Evolutionary conservation across 2,329 filamentous ascomycete genomes (phyloP).

Genomic region (Rutstroemia sydowiana): DNA sequence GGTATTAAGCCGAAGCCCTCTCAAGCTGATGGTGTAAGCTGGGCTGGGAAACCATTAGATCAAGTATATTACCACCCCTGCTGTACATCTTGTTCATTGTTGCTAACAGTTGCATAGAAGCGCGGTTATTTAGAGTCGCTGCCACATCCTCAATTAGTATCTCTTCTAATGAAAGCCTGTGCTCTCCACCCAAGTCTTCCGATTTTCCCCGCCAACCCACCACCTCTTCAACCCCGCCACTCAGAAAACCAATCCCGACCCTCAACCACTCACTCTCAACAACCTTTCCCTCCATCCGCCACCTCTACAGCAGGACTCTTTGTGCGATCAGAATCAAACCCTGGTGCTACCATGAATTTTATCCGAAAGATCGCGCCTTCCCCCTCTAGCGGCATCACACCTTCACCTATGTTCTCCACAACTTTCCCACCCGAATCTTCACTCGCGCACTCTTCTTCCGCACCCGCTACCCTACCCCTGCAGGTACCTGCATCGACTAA

Average conservation of each 20-base stretch:
- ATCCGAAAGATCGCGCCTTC: slow-evolving; percentile 32
- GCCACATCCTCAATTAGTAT: slow-evolving; percentile 53
- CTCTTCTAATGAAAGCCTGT: slow-evolving; percentile 55
- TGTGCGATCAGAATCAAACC: slow-evolving; percentile 32
- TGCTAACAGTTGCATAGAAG: slow-evolving; percentile 38
- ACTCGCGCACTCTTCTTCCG: slow-evolving; percentile 40
- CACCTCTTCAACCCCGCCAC: slow-evolving; percentile 6
- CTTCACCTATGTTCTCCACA: slow-evolving; percentile 6
- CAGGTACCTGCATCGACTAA: slow-evolving; percentile 2
- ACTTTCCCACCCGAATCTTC: slow-evolving; percentile 48
- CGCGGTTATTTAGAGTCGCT: slow-evolving; percentile 55
- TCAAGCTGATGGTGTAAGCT: slow-evolving; percentile 23
- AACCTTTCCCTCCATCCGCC: slow-evolving; percentile 28
- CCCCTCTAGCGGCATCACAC: not conserved
- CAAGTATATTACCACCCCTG: slow-evolving; percentile 31
- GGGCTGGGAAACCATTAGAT: slow-evolving; percentile 30
- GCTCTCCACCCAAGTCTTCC: slow-evolving; percentile 57
- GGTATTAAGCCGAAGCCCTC: slow-evolving; percentile 34
- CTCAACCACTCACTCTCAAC: slow-evolving; percentile 20
- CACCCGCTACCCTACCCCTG: slow-evolving; percentile 18
- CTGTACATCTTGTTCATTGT: not conserved
- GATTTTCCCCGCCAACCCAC: slow-evolving; percentile 44
- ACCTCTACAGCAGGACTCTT: slow-evolving; percentile 30
- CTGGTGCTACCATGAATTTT: slow-evolving; percentile 33
- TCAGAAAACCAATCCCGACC: slow-evolving; percentile 13